phyloP scores from a whole-genome alignment of 805 yeast species.

The Torulaspora microellipsoides region DNA sequence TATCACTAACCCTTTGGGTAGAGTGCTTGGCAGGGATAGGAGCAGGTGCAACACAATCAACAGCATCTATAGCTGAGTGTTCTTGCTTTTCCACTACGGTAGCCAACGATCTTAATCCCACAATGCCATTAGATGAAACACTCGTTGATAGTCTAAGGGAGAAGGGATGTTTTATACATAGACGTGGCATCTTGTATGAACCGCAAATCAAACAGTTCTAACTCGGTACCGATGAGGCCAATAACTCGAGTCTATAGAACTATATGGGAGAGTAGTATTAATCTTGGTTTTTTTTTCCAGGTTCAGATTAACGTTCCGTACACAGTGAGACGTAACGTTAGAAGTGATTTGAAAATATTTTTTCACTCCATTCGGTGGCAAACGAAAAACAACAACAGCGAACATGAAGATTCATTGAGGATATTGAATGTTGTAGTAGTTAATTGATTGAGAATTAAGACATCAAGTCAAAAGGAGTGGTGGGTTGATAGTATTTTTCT shows the following conservation, averaged over 20 bases:
- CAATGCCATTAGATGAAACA: constrained; percentile 1
- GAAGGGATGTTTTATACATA: not conserved
- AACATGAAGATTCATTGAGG: too few relatives aligned
- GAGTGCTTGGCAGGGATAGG: not conserved
- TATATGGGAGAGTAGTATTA: too few relatives aligned
- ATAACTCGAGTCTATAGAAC: too few relatives aligned
- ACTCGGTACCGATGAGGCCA: too few relatives aligned
- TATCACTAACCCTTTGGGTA: constrained; percentile 18
- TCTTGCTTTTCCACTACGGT: constrained; percentile 18
- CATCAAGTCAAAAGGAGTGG: constrained; percentile 7
- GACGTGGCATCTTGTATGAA: constrained; percentile 1
- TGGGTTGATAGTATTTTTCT: constrained; percentile 2
- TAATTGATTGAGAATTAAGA: too few relatives aligned
- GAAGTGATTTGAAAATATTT: constrained; percentile 12
- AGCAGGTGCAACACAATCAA: too few relatives aligned
- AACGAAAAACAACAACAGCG: constrained; percentile 9
- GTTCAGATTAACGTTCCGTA: not conserved
- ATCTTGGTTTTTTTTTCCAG: too few relatives aligned
- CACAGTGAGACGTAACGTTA: constrained; percentile 1
- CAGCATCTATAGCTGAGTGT: too few relatives aligned
- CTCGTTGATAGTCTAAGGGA: not conserved
- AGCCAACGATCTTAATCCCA: constrained; percentile 28
- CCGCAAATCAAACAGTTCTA: too few relatives aligned
- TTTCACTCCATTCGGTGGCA: constrained; percentile 11
- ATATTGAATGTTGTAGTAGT: too few relatives aligned